Conservation (phyloP, 2,329 filamentous ascomycete species). For the Arthrobotrys sinensis region DNA sequence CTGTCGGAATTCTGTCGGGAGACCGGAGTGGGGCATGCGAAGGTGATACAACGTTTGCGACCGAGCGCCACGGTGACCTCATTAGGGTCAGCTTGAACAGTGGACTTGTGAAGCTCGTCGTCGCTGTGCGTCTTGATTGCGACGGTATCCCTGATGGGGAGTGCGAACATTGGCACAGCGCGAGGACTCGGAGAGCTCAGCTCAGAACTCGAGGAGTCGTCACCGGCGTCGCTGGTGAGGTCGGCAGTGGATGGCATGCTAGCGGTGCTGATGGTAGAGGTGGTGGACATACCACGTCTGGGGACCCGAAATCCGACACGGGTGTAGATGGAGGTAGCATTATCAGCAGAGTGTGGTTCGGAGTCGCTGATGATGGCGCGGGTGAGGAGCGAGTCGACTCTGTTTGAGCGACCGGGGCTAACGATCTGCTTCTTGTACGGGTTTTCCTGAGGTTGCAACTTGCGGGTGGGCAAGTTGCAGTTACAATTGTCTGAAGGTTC, state of each 20-base stretch:
- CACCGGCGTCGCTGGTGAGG: conserved; percentile 91
- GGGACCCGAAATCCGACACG: conserved; percentile 61
- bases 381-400: conserved; percentile 87
- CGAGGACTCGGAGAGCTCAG: conserved; percentile 91
- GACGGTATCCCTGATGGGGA: conserved; percentile 61
- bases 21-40: conserved; percentile 81
- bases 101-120: conserved; percentile 63
- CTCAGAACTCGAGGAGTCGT: conserved; percentile 85
- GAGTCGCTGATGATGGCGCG: conserved; percentile 81
- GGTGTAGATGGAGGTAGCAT: conserved; percentile 43
- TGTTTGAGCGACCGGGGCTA: conserved; percentile 66
- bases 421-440: conserved; percentile 54
- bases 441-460: conserved; percentile 43
- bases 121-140: conserved; percentile 65
- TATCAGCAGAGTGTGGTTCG: conserved; percentile 72
- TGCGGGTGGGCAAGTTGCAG: conserved; percentile 63
- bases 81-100: conserved; percentile 69
- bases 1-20: conserved; percentile 65
- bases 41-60: conserved; percentile 91
- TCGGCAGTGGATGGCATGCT: conserved; percentile 89
- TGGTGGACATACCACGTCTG: conserved; percentile 68
- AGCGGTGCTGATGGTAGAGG: conserved; percentile 83
- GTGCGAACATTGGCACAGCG: conserved; percentile 71
- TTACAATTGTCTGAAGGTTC: conserved; percentile 82
- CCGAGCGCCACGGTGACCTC: conserved; percentile 76